Conservation (phyloP, 2,329 filamentous ascomycete species). For the Penicillium sp. region DNA sequence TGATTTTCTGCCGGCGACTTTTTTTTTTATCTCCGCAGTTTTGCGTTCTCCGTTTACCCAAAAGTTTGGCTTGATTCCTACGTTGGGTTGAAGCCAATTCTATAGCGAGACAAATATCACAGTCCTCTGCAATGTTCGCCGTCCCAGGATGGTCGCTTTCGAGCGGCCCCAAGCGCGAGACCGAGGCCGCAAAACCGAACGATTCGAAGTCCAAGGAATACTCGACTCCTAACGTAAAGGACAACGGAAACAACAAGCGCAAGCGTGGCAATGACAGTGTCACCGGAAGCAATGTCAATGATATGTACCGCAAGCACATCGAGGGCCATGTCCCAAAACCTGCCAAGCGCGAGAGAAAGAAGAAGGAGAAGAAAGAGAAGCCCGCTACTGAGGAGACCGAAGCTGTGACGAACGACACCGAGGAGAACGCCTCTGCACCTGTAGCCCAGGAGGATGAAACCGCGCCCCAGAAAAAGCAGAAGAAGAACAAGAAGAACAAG, state of each 20-base stretch:
- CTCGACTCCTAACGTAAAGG: constrained; percentile 25
- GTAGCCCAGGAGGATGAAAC: constrained; percentile 31
- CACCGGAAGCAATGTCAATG: constrained; percentile 69
- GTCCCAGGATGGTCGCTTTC: constrained; percentile 91
- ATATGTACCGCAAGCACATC: constrained; percentile 77
- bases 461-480: constrained; percentile 26
- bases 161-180: constrained; percentile 70
- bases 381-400: neutral
- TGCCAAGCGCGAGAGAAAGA: constrained; percentile 39
- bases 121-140: constrained; percentile 66
- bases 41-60: neutral
- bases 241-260: constrained; percentile 48
- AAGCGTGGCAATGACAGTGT: constrained; percentile 53
- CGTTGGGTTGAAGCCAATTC: neutral
- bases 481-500: constrained; percentile 36
- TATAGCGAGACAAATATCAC: neutral
- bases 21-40: constrained; percentile 1
- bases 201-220: constrained; percentile 12
- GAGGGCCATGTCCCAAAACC: constrained; percentile 57
- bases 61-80: neutral
- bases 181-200: constrained; percentile 44
- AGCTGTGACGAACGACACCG: neutral
- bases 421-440: neutral
- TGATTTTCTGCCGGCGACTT: constrained; percentile 1
- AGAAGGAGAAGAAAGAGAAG: constrained; percentile 5